Base-by-base conservation (phyloP, 441 rosid genomes). In the Arabidopsis hybrid region DNA sequence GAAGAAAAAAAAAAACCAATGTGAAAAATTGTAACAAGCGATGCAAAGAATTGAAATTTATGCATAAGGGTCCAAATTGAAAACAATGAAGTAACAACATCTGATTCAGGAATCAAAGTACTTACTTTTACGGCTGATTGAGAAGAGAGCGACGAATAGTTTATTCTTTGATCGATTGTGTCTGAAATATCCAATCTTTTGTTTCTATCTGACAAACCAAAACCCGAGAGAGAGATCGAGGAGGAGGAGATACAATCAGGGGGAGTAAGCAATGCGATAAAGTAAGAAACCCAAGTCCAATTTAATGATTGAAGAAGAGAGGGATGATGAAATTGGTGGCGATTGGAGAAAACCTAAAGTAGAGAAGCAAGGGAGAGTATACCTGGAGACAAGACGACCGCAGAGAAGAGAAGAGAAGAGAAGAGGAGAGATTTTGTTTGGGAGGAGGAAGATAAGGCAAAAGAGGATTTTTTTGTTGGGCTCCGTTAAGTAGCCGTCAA, bases 401-500 rank as follows among this genome's bases (percentile, higher is more conserved):
- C 58, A 52, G 64, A 38, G 72, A 35, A 17, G 53, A 43, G 13
- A 36, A 18, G n/a, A 60, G 4, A 55, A 50, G 50, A 18, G 26
- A 21, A 21, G 26, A 21, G 26, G 26, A 21, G 26, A 21, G 26
- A 21, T 21, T 26, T 40, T 12, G 78, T 3, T 52, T 21, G 3
- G 6, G 60, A 13, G n/a, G 59, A 53, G 67, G 76, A 26, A 47
- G 73, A 74, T 72, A 65, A 60, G 79, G 65, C 21, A 34, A 45
- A 69, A 14, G 47, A 51, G 57, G 79, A 51, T 21, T 46, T 36
- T 42, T 46, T 36, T 42, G 26, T 35, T 53, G 47, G 18, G 73
- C 52, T 58, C 59, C 66, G 69, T 55, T 56, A 46, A 61, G 79
- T 73, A 65, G 77, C 77, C 77, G 77, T 73, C 77, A 73, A 73